Base-by-base conservation (phyloP, 2,329 filamentous ascomycete genomes). In the Monosporascus sp. region DNA sequence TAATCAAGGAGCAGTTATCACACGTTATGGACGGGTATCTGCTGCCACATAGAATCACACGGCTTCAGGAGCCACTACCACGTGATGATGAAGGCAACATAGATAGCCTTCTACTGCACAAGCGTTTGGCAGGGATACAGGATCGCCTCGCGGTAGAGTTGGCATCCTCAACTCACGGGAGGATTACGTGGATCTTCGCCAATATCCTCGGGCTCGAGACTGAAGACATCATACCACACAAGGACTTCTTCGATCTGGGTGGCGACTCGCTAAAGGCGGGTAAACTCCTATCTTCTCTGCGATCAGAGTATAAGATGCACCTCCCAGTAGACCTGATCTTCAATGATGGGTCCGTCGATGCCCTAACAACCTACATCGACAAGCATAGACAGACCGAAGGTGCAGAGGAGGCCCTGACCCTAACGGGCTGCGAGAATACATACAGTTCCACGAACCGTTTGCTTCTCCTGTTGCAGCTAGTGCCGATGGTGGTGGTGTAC, bases 231-330 rank as follows among this genome's bases (percentile, higher is more conserved):
- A 67, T 68, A 16, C 63, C 67, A 2, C 63, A 70, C 7, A 73
- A 74, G 59, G 74, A 71, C 63, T 80, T 79, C 67, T 75, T 79
- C 60, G 67, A 67, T 1, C 66, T 79, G 1, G 77, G 76, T 1
- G 77, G 80, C 19, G 78, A 82, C 59, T 81, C 78, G 37, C 69
- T 84, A 47, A 71, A 71, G 20, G 80, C 80, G 35, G 80, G 80
- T 2, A 72, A 72, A 37, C 70, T 84, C 1, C 67, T 81, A 7
- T 80, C 79, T 1, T 66, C 69, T 2, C 69, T 83, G 4, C 74
- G 80, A n/a, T 70, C 70, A 27, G 70, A 77, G 49, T 79, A 81
- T 55, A 66, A 70, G 20, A 67, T 79, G 1, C 71, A 74, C 20
- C 65, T 82, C 1, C 74, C 78, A 0, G 78, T 81, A 53, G 75